A percentile compares a stretch with the other conserved stretches of the same genome.
Conservation (phyloP, 192 early-diverging fungal species). For the Coemansia nantahalensis region DNA sequence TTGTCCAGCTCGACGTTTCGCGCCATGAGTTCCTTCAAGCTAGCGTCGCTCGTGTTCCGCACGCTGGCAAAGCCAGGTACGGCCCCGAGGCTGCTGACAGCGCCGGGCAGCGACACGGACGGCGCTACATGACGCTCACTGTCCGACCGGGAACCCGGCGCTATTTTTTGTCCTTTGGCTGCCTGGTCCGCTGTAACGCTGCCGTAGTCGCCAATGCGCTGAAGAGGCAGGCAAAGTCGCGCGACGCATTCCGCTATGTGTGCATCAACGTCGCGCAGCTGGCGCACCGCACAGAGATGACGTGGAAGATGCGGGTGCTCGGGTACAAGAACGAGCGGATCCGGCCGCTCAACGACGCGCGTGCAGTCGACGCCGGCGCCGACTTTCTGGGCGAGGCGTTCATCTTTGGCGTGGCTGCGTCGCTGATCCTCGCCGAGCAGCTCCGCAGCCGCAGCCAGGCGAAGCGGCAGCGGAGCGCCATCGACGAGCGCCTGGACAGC, state of each 20-base stretch:
- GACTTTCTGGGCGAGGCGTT: constrained; percentile 78
- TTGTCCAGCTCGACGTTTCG: too few species aligned
- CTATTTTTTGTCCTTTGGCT: too few species aligned
- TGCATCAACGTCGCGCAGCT: constrained; percentile 78
- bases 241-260: constrained; percentile 60
- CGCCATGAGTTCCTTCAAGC: constrained; percentile 62
- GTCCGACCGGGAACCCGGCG: too few species aligned
- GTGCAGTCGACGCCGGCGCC: constrained; percentile 77
- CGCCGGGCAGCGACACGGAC: background rate
- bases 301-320: constrained; percentile 76
- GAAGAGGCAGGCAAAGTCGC: constrained; percentile 56
- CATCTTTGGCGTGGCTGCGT: constrained; percentile 73
- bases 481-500: constrained; percentile 54
- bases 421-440: constrained; percentile 68
- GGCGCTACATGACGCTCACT: too few species aligned
- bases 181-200: background rate
- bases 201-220: constrained; percentile 54
- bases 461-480: constrained; percentile 24
- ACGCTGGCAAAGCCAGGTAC: constrained; percentile 69
- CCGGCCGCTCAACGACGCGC: constrained; percentile 74
- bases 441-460: constrained; percentile 57
- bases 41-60: constrained; percentile 60
- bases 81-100: background rate
- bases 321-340: constrained; percentile 73
- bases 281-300: constrained; percentile 79